Conservation (phyloP, 495 filamentous ascomycete genomes). For the Haplographium delicatum region DNA sequence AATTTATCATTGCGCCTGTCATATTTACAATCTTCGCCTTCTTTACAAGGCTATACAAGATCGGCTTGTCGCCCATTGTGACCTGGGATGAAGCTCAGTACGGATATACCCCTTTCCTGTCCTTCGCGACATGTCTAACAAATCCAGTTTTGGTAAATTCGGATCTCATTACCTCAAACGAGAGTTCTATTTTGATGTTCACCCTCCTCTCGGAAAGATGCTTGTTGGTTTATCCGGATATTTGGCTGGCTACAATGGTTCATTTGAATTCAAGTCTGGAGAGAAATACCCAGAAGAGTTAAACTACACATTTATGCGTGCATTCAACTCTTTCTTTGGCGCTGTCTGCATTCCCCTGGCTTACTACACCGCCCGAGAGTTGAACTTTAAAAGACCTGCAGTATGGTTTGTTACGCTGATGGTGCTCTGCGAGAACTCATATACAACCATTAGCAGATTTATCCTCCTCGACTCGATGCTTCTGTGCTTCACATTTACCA, state of each 20-base stretch:
- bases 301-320: conserved; percentile 97
- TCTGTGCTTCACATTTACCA: conserved; percentile 95
- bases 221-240: conserved; percentile 94
- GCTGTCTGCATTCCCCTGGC: conserved; percentile 89
- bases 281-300: conserved; percentile 90
- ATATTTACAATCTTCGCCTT: conserved; percentile 83
- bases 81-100: conserved; percentile 99
- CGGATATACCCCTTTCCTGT: conserved; percentile 30
- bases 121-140: conserved; percentile 10
- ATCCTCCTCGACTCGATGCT: conserved; percentile 98
- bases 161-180: conserved; percentile 97
- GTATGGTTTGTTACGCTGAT: conserved; percentile 95
- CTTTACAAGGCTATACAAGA: conserved; percentile 94
- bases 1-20: conserved; percentile 81
- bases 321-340: conserved; percentile 95
- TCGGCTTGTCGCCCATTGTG: conserved; percentile 90
- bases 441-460: conserved; percentile 96
- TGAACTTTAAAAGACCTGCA: conserved; percentile 77
- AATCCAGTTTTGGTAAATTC: conserved; percentile 89
- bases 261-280: conserved; percentile 99
- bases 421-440: conserved; percentile 98
- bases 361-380: conserved; percentile 87
- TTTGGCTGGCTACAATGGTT: conserved; percentile 96
- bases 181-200: conserved; percentile 99
- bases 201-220: conserved; percentile 97